phyloP scores from a whole-genome alignment of 2,329 filamentous ascomycete genomes.

The Talaromyces marneffei region DNA sequence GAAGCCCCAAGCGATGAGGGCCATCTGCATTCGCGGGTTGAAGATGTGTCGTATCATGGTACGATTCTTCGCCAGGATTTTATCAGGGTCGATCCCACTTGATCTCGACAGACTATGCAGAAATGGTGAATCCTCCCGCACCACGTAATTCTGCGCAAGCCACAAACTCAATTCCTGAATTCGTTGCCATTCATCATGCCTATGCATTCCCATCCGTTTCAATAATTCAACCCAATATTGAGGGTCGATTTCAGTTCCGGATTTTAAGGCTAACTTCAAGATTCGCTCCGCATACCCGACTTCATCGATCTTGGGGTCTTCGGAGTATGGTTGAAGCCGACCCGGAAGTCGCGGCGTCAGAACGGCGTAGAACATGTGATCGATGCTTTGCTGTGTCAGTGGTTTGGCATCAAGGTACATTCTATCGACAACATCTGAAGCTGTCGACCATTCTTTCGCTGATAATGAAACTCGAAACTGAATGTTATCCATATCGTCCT shows the following conservation, averaged over 20 bases:
- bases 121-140: constrained; percentile 13
- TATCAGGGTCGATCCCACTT: constrained; percentile 7
- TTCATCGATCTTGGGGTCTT: constrained; percentile 33
- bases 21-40: constrained; percentile 37
- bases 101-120: constrained; percentile 14
- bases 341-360: constrained; percentile 28
- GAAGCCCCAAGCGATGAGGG: constrained; percentile 49
- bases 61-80: constrained; percentile 16
- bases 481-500: constrained; percentile 32
- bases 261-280: constrained; percentile 44
- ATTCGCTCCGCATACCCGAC: constrained; percentile 42
- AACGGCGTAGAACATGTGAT: constrained; percentile 36
- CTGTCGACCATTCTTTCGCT: constrained; percentile 26
- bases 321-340: constrained; percentile 21
- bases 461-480: constrained; percentile 37
- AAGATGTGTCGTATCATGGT: constrained; percentile 39
- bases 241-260: constrained; percentile 35
- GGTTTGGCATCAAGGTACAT: constrained; percentile 44
- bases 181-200: constrained; percentile 48
- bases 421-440: constrained; percentile 38
- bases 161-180: constrained; percentile 48
- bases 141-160: constrained; percentile 43
- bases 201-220: constrained; percentile 54
- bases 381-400: constrained; percentile 42
- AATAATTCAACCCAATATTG: constrained; percentile 54